These are phyloP conservation scores for Aspergillus quadricinctus DNA, from an alignment of 2,329 filamentous ascomycete genomes.

Conservation along the genomic window DNA sequence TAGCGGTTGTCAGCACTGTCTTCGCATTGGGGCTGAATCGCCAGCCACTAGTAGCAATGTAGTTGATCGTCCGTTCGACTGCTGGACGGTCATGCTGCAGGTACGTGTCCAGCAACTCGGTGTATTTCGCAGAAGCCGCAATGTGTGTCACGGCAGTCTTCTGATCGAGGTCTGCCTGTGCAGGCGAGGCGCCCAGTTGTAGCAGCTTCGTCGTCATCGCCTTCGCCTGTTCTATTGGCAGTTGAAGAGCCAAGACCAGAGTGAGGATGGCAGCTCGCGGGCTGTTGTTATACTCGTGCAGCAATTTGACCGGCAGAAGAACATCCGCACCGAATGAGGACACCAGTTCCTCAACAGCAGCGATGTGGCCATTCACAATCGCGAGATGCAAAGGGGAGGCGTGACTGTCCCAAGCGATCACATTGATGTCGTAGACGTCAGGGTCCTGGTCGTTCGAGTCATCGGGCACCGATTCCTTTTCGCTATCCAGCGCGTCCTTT, in stretches of 20 bases:
- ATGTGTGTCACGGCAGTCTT: conserved; percentile 65
- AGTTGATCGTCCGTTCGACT: conserved; percentile 62
- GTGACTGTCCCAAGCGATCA: conserved; percentile 73
- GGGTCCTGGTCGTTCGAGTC: conserved; percentile 63
- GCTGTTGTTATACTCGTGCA: conserved; percentile 39
- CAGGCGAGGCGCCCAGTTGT: conserved; percentile 65
- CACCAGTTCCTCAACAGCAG: conserved; percentile 66
- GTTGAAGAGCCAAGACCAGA: conserved; percentile 61
- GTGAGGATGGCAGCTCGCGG: conserved; percentile 62
- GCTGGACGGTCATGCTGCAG: conserved; percentile 56
- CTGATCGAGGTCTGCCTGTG: conserved; percentile 65
- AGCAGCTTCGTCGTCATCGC: conserved; percentile 63
- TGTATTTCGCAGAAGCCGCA: conserved; percentile 47
- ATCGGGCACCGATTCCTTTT: conserved; percentile 45
- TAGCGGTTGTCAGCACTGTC: conserved; percentile 57
- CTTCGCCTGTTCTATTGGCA: conserved; percentile 60
- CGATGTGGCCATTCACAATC: conserved; percentile 66
- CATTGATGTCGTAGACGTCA: conserved; percentile 74
- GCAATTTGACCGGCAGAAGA: conserved; percentile 67
- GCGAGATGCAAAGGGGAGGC: conserved; percentile 74
- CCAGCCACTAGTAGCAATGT: conserved; percentile 47
- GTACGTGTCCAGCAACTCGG: conserved; percentile 41
- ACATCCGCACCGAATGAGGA: conserved; percentile 72
- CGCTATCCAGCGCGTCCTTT: conserved; percentile 19
- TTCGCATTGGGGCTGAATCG: conserved; percentile 34